A percentile compares a stretch with the other conserved stretches of the same genome.
These are phyloP conservation scores for Casuarina equisetifolia DNA, from an alignment of 306 rosid genomes.

Conservation along the genomic window DNA sequence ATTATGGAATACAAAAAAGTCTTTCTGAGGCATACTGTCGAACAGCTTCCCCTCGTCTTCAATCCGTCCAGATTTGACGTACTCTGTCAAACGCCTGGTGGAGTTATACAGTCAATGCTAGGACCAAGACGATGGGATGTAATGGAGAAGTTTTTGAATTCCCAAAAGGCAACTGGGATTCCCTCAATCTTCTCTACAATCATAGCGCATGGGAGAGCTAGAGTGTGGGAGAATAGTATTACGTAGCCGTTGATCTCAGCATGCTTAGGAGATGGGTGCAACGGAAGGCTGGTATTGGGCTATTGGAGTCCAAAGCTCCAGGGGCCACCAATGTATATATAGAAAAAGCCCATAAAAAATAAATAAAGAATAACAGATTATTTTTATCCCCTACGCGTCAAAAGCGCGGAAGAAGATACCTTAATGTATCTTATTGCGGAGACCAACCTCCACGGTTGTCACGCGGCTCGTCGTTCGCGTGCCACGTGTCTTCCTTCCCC, in stretches of 20 bases:
- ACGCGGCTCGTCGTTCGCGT: slow-evolving; percentile 10
- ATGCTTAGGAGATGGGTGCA: background rate
- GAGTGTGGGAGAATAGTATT: too few species aligned
- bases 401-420: too few species aligned
- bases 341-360: background rate
- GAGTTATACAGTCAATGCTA: background rate
- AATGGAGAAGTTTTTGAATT: background rate
- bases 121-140: background rate
- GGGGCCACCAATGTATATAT: too few species aligned
- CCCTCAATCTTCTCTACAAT: background rate
- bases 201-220: background rate
- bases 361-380: too few species aligned
- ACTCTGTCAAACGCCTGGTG: slow-evolving; percentile 3
- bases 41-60: slow-evolving; percentile 21
- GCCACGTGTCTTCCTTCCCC: slow-evolving; percentile 14
- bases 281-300: background rate
- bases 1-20: slow-evolving; percentile 16
- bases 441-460: background rate
- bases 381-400: too few species aligned
- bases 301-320: slow-evolving; percentile 4
- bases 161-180: background rate
- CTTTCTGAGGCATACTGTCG: slow-evolving; percentile 12
- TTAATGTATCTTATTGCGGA: background rate
- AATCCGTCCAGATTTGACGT: slow-evolving; percentile 7
- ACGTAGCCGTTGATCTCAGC: background rate